A percentile compares a stretch with the other conserved stretches of the same genome.
These are phyloP conservation scores for Naematelia aurantialba DNA, from an alignment of 768 basidiomycete species.

Conservation along the genomic window DNA sequence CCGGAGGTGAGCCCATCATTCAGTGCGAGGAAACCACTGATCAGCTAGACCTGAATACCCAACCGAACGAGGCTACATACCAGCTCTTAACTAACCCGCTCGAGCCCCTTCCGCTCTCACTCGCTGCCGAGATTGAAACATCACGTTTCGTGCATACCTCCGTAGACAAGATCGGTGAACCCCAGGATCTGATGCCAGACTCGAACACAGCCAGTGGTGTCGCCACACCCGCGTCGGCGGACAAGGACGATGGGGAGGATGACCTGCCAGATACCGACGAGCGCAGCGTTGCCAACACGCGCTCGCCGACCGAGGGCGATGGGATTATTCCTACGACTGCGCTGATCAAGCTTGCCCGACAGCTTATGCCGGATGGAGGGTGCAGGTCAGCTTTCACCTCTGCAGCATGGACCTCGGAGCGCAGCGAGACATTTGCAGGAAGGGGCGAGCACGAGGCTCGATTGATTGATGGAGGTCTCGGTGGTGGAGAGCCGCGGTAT, in stretches of 20 bases:
- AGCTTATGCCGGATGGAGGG: slow-evolving; percentile 24
- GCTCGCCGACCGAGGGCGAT: slow-evolving; percentile 60
- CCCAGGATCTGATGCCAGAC: neutral
- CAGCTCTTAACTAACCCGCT: slow-evolving; percentile 62
- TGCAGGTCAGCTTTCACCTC: slow-evolving; percentile 66
- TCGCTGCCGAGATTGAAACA: slow-evolving; percentile 56
- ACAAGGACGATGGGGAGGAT: neutral
- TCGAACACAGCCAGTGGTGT: neutral
- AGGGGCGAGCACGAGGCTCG: slow-evolving; percentile 49
- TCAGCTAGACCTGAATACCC: slow-evolving; percentile 82
- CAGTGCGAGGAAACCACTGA: too few relatives aligned
- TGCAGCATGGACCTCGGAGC: slow-evolving; percentile 12
- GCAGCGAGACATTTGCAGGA: slow-evolving; percentile 59
- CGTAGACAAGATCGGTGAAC: slow-evolving; percentile 38
- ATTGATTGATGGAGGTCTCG: neutral
- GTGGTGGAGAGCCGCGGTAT: slow-evolving; percentile 66
- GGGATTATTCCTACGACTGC: slow-evolving; percentile 65
- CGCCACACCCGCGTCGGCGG: neutral
- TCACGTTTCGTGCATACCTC: slow-evolving; percentile 58
- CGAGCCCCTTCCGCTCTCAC: slow-evolving; percentile 58
- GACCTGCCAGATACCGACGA: slow-evolving; percentile 26
- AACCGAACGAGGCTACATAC: slow-evolving; percentile 77
- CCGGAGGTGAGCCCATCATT: slow-evolving; percentile 80
- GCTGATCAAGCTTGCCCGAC: slow-evolving; percentile 56
- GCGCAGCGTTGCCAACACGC: slow-evolving; percentile 66